Conservation (phyloP, 148 eudicot species). For the Vaccinium myrtillus region DNA sequence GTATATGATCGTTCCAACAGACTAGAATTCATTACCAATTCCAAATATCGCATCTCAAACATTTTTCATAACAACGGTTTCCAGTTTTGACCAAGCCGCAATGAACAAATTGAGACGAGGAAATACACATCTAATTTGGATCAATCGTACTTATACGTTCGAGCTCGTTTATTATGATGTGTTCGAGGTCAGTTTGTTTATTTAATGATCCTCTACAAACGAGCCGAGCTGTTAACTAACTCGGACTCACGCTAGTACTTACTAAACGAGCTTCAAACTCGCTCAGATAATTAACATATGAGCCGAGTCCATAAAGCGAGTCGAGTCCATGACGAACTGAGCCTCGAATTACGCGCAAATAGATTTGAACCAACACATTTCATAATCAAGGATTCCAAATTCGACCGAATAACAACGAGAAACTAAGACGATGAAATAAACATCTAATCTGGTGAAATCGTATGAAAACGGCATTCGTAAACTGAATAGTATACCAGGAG, state of each 20-base stretch:
- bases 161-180: no score
- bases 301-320: no score
- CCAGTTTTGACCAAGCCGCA: no score
- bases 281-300: neutral
- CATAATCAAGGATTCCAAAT: neutral
- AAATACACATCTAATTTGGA: no score
- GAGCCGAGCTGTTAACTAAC: no score
- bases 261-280: neutral
- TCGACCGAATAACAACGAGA: neutral
- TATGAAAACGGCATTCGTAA: neutral
- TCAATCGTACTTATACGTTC: no score
- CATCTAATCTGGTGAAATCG: neutral
- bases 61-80: no score
- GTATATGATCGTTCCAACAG: neutral
- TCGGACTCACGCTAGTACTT: neutral
- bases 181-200: no score
- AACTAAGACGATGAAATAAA: neutral
- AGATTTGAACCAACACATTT: neutral
- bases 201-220: no score
- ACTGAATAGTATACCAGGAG: conserved; percentile 50
- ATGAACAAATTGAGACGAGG: no score
- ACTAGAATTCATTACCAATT: neutral
- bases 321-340: no score
- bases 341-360: no score
- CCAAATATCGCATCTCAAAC: neutral